Evolutionary conservation across 2,329 filamentous ascomycete species (phyloP).

Genomic region (Fusarium sp.): DNA sequence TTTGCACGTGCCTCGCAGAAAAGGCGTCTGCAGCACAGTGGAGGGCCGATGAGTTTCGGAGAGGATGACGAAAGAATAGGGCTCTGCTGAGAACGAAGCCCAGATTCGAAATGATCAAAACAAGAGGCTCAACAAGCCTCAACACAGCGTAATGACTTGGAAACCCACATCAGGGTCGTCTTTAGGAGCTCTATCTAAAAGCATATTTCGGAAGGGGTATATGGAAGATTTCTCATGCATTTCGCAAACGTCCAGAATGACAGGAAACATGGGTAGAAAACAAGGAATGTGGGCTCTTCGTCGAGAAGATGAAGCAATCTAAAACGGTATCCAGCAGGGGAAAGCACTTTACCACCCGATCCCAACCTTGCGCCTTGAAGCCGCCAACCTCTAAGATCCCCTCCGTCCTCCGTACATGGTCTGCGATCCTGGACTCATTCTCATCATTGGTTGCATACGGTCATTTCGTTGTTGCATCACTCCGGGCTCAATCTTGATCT

Average conservation of each 20-base stretch:
- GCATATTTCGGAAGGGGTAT: slow-evolving; percentile 38
- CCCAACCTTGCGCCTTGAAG: slow-evolving; percentile 17
- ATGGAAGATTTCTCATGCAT: slow-evolving; percentile 33
- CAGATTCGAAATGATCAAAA: not conserved
- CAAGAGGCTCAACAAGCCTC: not conserved
- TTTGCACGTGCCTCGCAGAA: slow-evolving; percentile 23
- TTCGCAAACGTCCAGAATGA: slow-evolving; percentile 22
- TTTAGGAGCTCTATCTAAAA: slow-evolving; percentile 25
- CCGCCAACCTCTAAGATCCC: slow-evolving; percentile 24
- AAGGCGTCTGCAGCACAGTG: not conserved
- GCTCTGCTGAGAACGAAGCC: not conserved
- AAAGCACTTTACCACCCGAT: slow-evolving; percentile 6
- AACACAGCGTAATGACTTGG: not conserved
- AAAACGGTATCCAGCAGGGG: slow-evolving; percentile 35
- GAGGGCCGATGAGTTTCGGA: not conserved
- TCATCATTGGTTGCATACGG: slow-evolving; percentile 37
- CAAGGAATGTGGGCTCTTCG: slow-evolving; percentile 46
- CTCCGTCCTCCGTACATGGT: slow-evolving; percentile 40
- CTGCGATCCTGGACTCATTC: slow-evolving; percentile 37
- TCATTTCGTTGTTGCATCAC: slow-evolving; percentile 35
- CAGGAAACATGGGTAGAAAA: slow-evolving; percentile 13
- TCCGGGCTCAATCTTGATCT: slow-evolving; percentile 47
- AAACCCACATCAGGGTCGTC: slow-evolving; percentile 5
- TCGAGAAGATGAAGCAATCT: slow-evolving; percentile 51
- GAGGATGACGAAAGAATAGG: not conserved